Percentiles rank a stretch among this genome's conserved stretches.
Conservation (phyloP, 768 basidiomycete species). For the Clitopilus passeckerianus region DNA sequence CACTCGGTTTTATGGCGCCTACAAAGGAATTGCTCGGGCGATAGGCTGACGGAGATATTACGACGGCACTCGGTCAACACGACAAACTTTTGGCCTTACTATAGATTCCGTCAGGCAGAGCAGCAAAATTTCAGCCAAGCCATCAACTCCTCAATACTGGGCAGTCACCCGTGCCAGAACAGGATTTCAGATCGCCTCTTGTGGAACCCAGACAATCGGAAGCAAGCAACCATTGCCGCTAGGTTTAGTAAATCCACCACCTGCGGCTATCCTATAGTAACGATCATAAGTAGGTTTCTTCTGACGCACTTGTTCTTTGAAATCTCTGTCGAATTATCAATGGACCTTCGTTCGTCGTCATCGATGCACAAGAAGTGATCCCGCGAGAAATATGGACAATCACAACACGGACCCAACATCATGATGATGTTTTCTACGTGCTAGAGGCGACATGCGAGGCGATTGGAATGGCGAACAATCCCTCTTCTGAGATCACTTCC, state of each 20-base stretch:
- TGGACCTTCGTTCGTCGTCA: conserved; percentile 27
- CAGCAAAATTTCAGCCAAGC: conserved; percentile 22
- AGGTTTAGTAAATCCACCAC: conserved; percentile 30
- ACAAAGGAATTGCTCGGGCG: conserved; percentile 39
- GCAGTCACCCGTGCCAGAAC: conserved; percentile 24
- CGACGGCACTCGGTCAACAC: conserved; percentile 34
- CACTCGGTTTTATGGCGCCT: conserved; percentile 54
- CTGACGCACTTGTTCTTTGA: conserved; percentile 61
- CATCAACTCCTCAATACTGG: conserved; percentile 52
- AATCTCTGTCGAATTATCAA: conserved; percentile 41
- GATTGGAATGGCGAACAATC: conserved; percentile 32
- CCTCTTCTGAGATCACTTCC: neutral
- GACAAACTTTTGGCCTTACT: conserved; percentile 73
- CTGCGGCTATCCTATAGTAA: too few species aligned
- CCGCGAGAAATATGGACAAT: conserved; percentile 59
- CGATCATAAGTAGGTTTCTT: conserved; percentile 43
- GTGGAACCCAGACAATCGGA: conserved; percentile 53
- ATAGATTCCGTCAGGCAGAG: conserved; percentile 46
- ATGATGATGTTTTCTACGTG: conserved; percentile 43
- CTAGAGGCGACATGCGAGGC: conserved; percentile 73
- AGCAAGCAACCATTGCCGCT: conserved; percentile 50
- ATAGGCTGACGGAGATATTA: conserved; percentile 36
- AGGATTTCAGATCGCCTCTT: conserved; percentile 43
- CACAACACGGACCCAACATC: conserved; percentile 18
- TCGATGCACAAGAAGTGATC: conserved; percentile 48